Base-by-base conservation (phyloP, 2,329 filamentous ascomycete species). In the Colletotrichum magnum region DNA sequence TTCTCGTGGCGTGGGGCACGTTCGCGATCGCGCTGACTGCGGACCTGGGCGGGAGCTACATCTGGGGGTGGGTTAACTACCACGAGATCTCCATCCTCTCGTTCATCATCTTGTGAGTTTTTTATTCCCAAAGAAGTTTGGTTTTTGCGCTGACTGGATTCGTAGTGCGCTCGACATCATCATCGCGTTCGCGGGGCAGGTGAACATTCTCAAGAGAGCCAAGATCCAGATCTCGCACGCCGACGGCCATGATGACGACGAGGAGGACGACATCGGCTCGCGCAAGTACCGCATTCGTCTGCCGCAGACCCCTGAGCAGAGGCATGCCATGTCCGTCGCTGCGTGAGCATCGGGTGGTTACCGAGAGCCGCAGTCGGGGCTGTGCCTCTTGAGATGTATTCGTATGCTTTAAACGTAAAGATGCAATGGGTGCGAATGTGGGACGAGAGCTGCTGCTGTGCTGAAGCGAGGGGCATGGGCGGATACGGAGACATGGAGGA, bases 221-320 rank as follows among this genome's bases (percentile, higher is more conserved):
- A 70, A 47, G 47, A 52, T 70, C 16, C 64, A 48, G 9, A 32
- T 68, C 45, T 24, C 48, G 6, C 52, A 54, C 24, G 32, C 32
- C 32, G 64, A 68, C 16, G 48, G 54, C 9, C 58, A 70, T 12
- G 48, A 61, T 6, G 64, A 70, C 1, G 64, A 63, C n/a, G 58
- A 56, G 6, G 64, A 63, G 24, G 64, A 61, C 2, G 68, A 58
- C 6, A 12, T 61, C 12, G 66, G 43, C 4, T 68, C 60, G 21
- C 62, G 54, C 43, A 70, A 68, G 47, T 70, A 70, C 53, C 64
- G 68, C n/a, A 68, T 70, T 13, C 64, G 48, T 2, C 28, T 70
- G 36, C 68, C 68, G 5, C 51, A 68, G 52, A 54, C 28, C 12
- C 68, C 68, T 3, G 68, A 70, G 26, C 28, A 61, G 58, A 54